phyloP scores from a whole-genome alignment of 2,329 filamentous ascomycete genomes.

The Colletotrichum salicis region DNA sequence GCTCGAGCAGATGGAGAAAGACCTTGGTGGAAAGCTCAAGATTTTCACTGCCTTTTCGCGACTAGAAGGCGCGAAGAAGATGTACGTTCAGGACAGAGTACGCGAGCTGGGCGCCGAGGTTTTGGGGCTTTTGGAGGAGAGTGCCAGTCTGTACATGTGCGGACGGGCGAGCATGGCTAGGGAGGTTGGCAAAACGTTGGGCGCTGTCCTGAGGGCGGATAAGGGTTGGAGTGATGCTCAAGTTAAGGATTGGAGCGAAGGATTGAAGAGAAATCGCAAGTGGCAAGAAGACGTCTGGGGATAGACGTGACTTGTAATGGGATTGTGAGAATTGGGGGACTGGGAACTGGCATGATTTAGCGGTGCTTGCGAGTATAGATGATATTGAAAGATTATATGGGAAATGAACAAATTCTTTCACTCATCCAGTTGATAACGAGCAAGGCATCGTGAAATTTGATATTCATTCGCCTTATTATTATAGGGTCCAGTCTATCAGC shows the following conservation, averaged over 20 bases:
- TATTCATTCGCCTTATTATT: too few relatives aligned
- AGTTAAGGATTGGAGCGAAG: conserved; percentile 57
- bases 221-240: conserved; percentile 52
- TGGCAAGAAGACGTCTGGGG: conserved; percentile 67
- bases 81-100: conserved; percentile 52
- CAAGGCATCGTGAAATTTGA: too few relatives aligned
- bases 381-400: too few relatives aligned
- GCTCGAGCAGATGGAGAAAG: conserved; percentile 38
- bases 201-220: conserved; percentile 45
- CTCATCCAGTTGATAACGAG: too few relatives aligned
- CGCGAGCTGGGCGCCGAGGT: conserved; percentile 44
- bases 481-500: too few relatives aligned
- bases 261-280: conserved; percentile 59
- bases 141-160: conserved; percentile 54
- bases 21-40: conserved; percentile 39
- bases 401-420: too few relatives aligned
- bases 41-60: conserved; percentile 48
- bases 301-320: conserved; percentile 32
- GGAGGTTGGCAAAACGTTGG: conserved; percentile 52
- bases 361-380: too few relatives aligned
- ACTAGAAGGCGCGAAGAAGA: conserved; percentile 35
- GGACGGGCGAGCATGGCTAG: conserved; percentile 54
- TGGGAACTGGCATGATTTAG: too few relatives aligned
- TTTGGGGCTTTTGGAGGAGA: conserved; percentile 43
- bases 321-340: too few relatives aligned